Base-by-base conservation (phyloP, 169 alveolate genomes). In the Theileria equi region DNA sequence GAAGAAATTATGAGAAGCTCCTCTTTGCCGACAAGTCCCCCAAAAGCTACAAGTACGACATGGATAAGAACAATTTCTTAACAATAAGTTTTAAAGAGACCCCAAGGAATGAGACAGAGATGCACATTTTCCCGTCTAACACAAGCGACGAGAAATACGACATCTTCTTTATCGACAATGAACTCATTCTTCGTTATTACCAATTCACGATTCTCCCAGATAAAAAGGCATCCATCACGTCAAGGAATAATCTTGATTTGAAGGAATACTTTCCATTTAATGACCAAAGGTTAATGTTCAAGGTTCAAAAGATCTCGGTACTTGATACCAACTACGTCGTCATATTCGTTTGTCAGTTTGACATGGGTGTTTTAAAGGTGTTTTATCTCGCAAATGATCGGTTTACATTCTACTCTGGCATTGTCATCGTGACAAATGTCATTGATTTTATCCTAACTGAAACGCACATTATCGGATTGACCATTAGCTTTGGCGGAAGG, bases 371-470 rank as follows among this genome's bases (percentile, higher is more conserved):
- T 28, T 28, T 73, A 16, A 16, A 41, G 13, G 58, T 53, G 5
- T 62, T 62, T 52, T 13, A 3, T 1, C 67, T 61, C 6, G 16
- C 0, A 4, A 65, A n/a, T 0, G 29, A 52, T 13, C 11, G 25
- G 19, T 31, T 73, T 25, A 35, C 36, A 5, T 40, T 34, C 44
- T 48, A 73, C 38, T 57, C 66, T 29, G 41, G 23, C 32, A 28
- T 63, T 36, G 29, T 5, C 34, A 43, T 44, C 7, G 54, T 43
- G 8, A n/a, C 47, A 10, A 62, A 54, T 28, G 13, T 64, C 11
- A 67, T 59, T 10, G 83, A 73, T 63, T 62, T 73, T 19, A 60
- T 26, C 1, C 10, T 53, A 10, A 41, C 32, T 21, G 34, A 48
- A 16, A 38, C 40, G 5, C 67, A 43, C 19, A 25, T 73, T 21